Evolutionary conservation across 352 stramenopile genomes (phyloP), one percentile per base, ranked within the genome.

Genomic region (Paralagenidium karlingii): DNA sequence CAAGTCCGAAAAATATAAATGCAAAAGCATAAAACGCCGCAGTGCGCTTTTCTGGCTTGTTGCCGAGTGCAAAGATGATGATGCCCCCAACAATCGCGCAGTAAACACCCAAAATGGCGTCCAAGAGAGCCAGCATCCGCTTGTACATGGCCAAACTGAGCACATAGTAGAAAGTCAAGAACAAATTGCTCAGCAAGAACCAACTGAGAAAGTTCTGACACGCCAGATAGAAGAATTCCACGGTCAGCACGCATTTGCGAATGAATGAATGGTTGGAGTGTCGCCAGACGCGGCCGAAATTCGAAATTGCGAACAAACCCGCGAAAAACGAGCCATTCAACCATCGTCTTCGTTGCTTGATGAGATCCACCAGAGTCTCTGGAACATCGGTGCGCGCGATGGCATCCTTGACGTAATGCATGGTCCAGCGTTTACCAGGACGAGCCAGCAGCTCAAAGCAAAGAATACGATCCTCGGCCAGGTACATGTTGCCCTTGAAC

Each of bases 401-500:
- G 3, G 62, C 62, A 24, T 75, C 59, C 38, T 75, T 75, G 22
- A 66, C 56, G 40, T 68, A 78, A 27, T 68, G 55, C 47, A 78
- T 68, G 5, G 53, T 71, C 51, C 60, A 78, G 18, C 52, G 51
- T 16, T 49, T 34, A 10, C 56, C 52, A 16, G 51, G 47, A 10
- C 63, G 52, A 15, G 63, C 63, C 3, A 83, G 34, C 13, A 83
- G 30, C 39, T 83, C 66, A 40, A 77, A 81, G 37, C 61, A 74
- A 20, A 83, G 48, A 33, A 83, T 77, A 9, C 66, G 63, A 38
- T 81, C 69, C 50, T 81, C 63, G 7, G 63, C 66, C 0, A 83
- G 53, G 43, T 78, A 81, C 69, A 81, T 79, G 43, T 81, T 83
- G 26, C 66, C 66, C 32, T 69, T 68, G 40, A 81, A 79, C 10